Evolutionary conservation across 164 flowering plant species (phyloP), one percentile per base, ranked within the genome.

Genomic region (Berberis vulgaris): DNA sequence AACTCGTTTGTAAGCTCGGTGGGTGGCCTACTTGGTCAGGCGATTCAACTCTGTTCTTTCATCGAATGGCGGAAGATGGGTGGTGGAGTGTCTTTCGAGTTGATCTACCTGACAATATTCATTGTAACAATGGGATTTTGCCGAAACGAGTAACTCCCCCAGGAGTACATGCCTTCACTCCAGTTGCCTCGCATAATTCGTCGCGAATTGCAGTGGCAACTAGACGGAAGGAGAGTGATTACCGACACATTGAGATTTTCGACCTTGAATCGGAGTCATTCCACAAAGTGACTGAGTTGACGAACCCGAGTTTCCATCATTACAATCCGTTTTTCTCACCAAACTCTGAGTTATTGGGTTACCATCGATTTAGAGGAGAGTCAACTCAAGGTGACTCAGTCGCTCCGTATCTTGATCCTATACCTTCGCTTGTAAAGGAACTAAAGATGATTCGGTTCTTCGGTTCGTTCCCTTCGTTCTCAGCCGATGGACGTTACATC

Each of bases 1-100:
- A 67, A 1, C 52, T 75, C 1, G 75, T 87, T 6, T 65, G 77
- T 62, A 61, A 77, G 12, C 78, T 49, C 7, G 96, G 98, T 3
- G 96, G 98, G 0, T 92, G 96, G 96, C 98, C 98, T 6, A 72
- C 95, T 1, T 92, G 95, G 91, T 79, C 78, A 39, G 83, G 88
- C n/a, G 98, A 91, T 12, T 72, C 84, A 5, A 69, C 77, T 3
- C 44, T 92, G 41, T 92, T 66, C 76, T 92, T 86, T 58, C 98
- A 92, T 71, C 86, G 89, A 13, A 74, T 72, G 63, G 79, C 82
- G 11, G 95, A 81, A 1, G 96, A 92, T 62, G 91, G 96, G 1
- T 92, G 98, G 96, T 92, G 98, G 98, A 92, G 98, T 78, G 72
- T 92, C 70, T 92, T 67, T 76, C 68, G 81, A 2, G 74, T 74